These are phyloP conservation scores for Crithidia sp. DNA, from an alignment of 208 protist genomes.

Conservation along the genomic window DNA sequence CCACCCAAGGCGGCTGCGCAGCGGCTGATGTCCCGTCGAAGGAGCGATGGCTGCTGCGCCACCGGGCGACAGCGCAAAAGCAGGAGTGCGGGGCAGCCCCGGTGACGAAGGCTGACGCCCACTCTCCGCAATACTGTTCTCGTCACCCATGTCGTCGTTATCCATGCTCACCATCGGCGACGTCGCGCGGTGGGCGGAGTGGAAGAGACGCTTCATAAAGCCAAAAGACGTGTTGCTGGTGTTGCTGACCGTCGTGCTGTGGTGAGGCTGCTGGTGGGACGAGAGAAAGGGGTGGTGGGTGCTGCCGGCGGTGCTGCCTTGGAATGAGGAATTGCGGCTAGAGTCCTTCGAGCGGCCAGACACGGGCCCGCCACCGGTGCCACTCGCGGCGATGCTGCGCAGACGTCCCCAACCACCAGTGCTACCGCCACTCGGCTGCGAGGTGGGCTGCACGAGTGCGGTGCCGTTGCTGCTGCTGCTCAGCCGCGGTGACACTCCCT, in stretches of 20 bases:
- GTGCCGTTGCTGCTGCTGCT: conserved; percentile 9
- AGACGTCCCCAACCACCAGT: conserved; percentile 15
- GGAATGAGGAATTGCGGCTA: conserved; percentile 23
- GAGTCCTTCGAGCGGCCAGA: conserved; percentile 5
- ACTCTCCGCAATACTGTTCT: background rate
- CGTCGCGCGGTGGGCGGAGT: conserved; percentile 7
- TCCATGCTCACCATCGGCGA: conserved; percentile 1
- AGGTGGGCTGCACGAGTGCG: background rate
- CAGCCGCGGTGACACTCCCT: background rate
- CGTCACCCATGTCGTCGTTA: conserved; percentile 2
- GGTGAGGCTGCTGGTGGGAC: background rate
- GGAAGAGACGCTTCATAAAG: conserved; percentile 28
- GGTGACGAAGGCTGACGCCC: background rate
- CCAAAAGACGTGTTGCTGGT: conserved; percentile 20
- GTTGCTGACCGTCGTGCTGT: background rate
- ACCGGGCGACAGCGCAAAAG: background rate
- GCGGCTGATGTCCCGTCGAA: background rate
- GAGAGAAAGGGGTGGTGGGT: background rate
- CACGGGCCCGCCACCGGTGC: background rate
- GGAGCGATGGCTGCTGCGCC: background rate
- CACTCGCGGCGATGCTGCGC: conserved; percentile 10
- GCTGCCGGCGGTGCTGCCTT: conserved; percentile 1
- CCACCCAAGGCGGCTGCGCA: conserved; percentile 1
- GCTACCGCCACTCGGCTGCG: background rate
- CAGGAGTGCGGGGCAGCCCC: background rate